Base-by-base conservation (phyloP, 1,139 yeast genomes). In the Sugiyamaella novakii region DNA sequence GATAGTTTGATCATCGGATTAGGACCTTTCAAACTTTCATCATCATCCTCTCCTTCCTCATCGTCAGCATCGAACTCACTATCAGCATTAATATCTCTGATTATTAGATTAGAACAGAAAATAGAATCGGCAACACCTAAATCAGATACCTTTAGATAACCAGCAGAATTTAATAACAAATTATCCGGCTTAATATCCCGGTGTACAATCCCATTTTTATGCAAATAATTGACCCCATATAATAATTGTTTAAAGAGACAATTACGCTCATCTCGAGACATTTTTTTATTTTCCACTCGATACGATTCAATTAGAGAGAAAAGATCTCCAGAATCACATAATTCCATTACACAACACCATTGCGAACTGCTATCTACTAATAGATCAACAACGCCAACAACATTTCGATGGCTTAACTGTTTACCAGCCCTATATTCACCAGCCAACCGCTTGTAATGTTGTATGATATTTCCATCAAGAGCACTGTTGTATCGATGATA, bases 181-280 rank as follows among this genome's bases (percentile, higher is more conserved):
- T 91, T 91, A 15, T 80, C 80, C 0, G 95, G 95, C 65, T 91
- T 91, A 48, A 91, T 69, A 65, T 91, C 98, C 40, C 98, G 75
- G 63, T 91, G 98, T 12, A 91, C 87, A n/a, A 91, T 76, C 0
- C 82, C 83, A 2, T 72, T 58, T 0, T 63, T 54, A 52, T 83
- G 94, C 5, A 84, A 59, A 59, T 73, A 80, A 54, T 81, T 78
- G 21, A 92, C 76, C 0, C 97, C 94, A 46, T 83, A 75, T 7
- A 95, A 87, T 44, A 92, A 81, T 65, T 92, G 98, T 40, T 76
- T 70, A 52, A 92, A 87, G 8, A 91, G 84, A 25, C 46, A 42
- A 17, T 42, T 42, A 19, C 46, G 39, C 11, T 42, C 46, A 17
- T 42, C 40, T 33, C 15, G 11, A 3, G 46, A n/a, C 62, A 59